Evolutionary conservation across 2,329 filamentous ascomycete species (phyloP), one percentile per base, ranked within the genome.

Genomic region (Lecanicillium sp.): DNA sequence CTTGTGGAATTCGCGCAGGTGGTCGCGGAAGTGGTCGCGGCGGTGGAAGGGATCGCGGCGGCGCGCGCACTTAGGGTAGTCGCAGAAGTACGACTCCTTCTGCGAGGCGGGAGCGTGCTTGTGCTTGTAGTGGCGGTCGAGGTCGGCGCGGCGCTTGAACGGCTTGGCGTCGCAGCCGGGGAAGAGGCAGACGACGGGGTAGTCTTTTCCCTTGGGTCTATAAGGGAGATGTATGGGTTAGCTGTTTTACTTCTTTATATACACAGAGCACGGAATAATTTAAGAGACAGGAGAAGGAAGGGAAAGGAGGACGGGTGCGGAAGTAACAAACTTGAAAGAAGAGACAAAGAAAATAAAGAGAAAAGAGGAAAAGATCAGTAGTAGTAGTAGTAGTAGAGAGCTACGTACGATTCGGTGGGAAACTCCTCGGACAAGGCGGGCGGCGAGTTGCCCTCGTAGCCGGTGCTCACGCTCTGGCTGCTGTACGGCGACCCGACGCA

Each of bases 21-120:
- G 78, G 49, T 79, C 76, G 30, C 77, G 69, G 57, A 71, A 78
- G 61, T 81, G 78, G 52, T 81, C 78, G 26, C 72, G 69, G 27
- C 78, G 70, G 54, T 68, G 66, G 56, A 81, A 80, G 2, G 75
- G 71, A 2, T 68, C 62, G 5, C 59, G 57, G 23, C 61, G 62
- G 7, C 78, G 71, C 20, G 59, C 51, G 57, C 78, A 80, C 44
- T 60, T 65, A 15, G 63, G 59, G 55, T 78, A 79, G 65, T 80
- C 77, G 60, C 78, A 81, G 17, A 58, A 61, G 55, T 67, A 76
- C 15, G 65, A 60, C 11, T 67, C 63, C 53, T 73, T 74, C 40
- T 67, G 56, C 15, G 62, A 61, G 2, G 65, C 63, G 0, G 65
- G 62, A 11, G 62, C 60, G 58, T 81, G 78, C 14, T 69, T 66